Base-by-base conservation (phyloP, 1,284 basidiomycete genomes). In the Thecaphora thlaspeos region DNA sequence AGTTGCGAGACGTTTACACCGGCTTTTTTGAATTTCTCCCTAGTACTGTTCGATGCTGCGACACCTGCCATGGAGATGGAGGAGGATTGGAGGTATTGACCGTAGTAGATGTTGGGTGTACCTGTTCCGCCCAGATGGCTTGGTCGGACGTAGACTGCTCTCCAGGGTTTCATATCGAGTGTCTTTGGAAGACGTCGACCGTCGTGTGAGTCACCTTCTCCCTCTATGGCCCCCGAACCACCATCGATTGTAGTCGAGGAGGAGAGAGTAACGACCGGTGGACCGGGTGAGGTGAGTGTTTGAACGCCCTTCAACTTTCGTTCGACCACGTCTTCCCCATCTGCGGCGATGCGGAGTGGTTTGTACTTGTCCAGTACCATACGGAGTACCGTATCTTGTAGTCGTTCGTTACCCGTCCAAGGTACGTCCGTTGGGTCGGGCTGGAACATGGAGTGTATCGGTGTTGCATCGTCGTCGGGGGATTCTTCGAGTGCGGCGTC, bases 351-450 rank as follows among this genome's bases (percentile, higher is more conserved):
- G n/a, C 71, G 46, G 14, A 75, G 39, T 1, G 72, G 72, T 30
- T 73, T 71, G 48, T 75, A 68, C 46, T 73, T 75, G 59, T 75
- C 71, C 58, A 71, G 64, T n/a, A 75, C 51, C 71, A 75, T 73
- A 2, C 72, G 66, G 15, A 71, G 52, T 2, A 75, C 64, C 1
- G 69, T 66, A 40, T 71, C 69, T 40, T 73, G 64, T 0, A 73
- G 36, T 1, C 71, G 50, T 40, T 75, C 72, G 11, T 73, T 69
- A 21, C 71, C 72, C 3, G 67, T 66, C 71, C 72, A 73, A 9
- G 62, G 37, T 2, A 63, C 59, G 50, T 70, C 70, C 23, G 51
- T 54, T 3, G 65, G 56, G 26, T 63, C 61, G 8, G 41, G 56
- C 7, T 28, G 26, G 26, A 28, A 28, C 26, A 28, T 28, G 7